Base-by-base conservation (phyloP, 75 land plant genomes). In the Selaginella tamariscina region DNA sequence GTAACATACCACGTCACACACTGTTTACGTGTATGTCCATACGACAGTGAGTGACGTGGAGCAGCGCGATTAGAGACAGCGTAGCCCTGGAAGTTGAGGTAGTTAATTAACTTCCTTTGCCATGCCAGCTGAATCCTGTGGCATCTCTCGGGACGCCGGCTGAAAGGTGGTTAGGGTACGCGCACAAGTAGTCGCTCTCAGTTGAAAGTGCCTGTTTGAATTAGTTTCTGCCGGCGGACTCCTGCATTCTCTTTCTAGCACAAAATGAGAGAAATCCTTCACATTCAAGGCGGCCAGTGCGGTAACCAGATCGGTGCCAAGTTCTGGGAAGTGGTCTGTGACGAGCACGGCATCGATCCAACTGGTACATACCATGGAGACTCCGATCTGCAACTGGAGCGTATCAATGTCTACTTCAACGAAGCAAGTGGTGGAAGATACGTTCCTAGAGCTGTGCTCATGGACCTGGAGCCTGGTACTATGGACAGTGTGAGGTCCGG, bases 181-280 rank as follows among this genome's bases (percentile, higher is more conserved):
- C 49, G 49, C n/a, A 15, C 49, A 39, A 39, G 49, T 39, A n/a
- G n/a, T n/a, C n/a, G n/a, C n/a, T n/a, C n/a, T 39, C 49, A 39
- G 11, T 39, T 39, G 49, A 39, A 39, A 39, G 15, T 15, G 11
- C 15, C 49, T 39, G 11, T 15, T 39, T 39, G 11, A 39, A 15
- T 15, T 5, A 15, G 49, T 15, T 5, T 39, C 49, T 15, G 11
- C 49, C 49, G 15, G 11, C 5, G 15, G 11, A 39, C 49, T 15
- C 49, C 49, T 5, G 15, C 11, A 5, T 15, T 15, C 15, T 15
- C 49, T 39, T 15, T 15, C 49, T 5, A 15, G 15, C 49, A 39
- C 49, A 39, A n/a, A 5, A 59, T 59, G 62, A 59, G 62, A 59
- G 62, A 59, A n/a, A 59, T 59, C n/a, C 62, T 59, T n/a, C 62